Percentiles rank a stretch among this genome's conserved stretches.
Evolutionary conservation across 116 monocot genomes (phyloP).

Genomic region (Papilionanthe hybrid): DNA sequence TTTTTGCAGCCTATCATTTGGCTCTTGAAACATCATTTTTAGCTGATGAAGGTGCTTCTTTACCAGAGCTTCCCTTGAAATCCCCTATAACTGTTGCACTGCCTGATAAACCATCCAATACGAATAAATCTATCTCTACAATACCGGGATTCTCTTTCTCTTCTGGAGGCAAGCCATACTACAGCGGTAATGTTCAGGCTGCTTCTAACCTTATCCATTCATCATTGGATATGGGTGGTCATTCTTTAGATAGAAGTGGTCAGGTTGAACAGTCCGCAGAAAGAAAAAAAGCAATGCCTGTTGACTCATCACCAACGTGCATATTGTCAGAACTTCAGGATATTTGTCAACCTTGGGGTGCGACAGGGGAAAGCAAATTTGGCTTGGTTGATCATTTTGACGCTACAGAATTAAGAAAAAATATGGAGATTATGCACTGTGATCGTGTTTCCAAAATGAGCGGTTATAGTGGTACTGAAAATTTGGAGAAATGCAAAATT

Average conservation of each 20-base stretch:
- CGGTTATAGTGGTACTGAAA: background rate
- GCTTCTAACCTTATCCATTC: background rate
- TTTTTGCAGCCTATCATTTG: conserved; percentile 96
- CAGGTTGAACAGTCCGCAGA: background rate
- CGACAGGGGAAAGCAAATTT: conserved; percentile 8
- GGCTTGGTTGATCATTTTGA: conserved; percentile 9
- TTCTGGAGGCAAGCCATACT: conserved; percentile 1
- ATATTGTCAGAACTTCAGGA: conserved; percentile 3
- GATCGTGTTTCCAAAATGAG: background rate
- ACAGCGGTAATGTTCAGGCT: background rate
- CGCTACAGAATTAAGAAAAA: background rate
- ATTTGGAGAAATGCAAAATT: background rate
- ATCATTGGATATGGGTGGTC: background rate
- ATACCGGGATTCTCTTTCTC: conserved; percentile 38
- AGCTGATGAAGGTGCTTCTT: conserved; percentile 92
- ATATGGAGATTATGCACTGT: conserved; percentile 6
- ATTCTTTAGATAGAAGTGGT: background rate
- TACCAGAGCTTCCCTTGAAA: conserved; percentile 80
- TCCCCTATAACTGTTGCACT: conserved; percentile 69
- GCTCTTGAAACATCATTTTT: conserved; percentile 95
- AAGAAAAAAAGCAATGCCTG: background rate
- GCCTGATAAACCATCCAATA: conserved; percentile 54
- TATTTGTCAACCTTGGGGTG: conserved; percentile 1
- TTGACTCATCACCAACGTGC: background rate
- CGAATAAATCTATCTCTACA: conserved; percentile 54